phyloP scores from a whole-genome alignment of 73 alveolate species.

The Halteria grandinella region DNA sequence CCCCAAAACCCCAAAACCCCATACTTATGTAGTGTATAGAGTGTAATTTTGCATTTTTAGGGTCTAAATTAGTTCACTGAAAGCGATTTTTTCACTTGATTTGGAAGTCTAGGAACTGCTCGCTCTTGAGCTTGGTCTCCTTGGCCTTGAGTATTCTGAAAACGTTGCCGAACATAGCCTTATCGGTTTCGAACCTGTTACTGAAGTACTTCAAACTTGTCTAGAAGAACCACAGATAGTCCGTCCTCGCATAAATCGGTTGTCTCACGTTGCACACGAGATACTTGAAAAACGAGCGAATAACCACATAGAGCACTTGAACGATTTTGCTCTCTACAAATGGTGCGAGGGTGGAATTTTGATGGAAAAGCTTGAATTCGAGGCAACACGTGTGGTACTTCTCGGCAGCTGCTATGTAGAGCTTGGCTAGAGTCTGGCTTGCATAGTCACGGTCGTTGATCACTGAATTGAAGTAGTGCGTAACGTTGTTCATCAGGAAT shows the following conservation, averaged over 20 bases:
- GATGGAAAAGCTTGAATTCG: slow-evolving; percentile 60
- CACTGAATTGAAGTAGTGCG: slow-evolving; percentile 53
- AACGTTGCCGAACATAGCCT: slow-evolving; percentile 53
- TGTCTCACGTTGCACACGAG: slow-evolving; percentile 60
- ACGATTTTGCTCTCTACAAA: slow-evolving; percentile 12
- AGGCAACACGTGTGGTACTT: slow-evolving; percentile 60
- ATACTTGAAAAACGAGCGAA: slow-evolving; percentile 69
- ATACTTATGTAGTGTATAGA: too few relatives aligned
- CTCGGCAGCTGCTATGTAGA: slow-evolving; percentile 55
- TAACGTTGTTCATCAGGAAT: slow-evolving; percentile 66
- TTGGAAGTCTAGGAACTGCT: slow-evolving; percentile 5
- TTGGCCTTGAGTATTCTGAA: slow-evolving; percentile 49
- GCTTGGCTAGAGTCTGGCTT: slow-evolving; percentile 53
- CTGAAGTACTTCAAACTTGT: slow-evolving; percentile 46
- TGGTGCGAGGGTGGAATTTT: not conserved
- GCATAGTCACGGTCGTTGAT: slow-evolving; percentile 52
- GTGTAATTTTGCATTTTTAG: too few relatives aligned
- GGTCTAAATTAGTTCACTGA: not conserved
- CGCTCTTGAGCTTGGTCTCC: slow-evolving; percentile 33
- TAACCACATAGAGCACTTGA: slow-evolving; percentile 47
- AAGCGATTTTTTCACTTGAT: too few relatives aligned
- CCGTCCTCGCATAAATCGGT: slow-evolving; percentile 37
- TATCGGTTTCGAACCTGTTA: slow-evolving; percentile 14
- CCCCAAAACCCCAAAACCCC: too few relatives aligned
- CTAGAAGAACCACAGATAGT: slow-evolving; percentile 53